A percentile compares a stretch with the other conserved stretches of the same genome.
Conservation (phyloP, 2,329 filamentous ascomycete genomes). For the Colletotrichum endophyticum region DNA sequence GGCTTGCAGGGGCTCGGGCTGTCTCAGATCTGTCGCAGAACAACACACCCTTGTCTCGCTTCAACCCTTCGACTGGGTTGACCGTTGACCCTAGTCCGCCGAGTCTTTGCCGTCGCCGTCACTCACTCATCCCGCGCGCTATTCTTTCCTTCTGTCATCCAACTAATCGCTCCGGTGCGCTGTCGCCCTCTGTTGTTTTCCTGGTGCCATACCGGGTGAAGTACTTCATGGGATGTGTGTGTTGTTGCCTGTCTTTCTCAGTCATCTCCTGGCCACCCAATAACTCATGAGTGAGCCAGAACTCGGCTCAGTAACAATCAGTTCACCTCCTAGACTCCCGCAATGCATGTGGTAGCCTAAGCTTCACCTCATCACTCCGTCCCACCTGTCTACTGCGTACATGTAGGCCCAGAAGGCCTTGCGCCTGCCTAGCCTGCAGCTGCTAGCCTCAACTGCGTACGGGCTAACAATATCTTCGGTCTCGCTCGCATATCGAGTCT, state of each 20-base stretch:
- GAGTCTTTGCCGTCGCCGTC: background rate
- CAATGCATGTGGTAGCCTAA: background rate
- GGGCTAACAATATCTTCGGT: background rate
- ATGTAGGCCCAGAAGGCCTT: background rate
- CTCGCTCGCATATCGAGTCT: background rate
- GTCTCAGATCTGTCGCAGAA: slow-evolving; percentile 53
- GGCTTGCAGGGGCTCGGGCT: slow-evolving; percentile 26
- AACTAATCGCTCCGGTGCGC: background rate
- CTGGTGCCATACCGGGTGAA: background rate
- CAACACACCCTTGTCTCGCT: slow-evolving; percentile 24
- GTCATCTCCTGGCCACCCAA: background rate
- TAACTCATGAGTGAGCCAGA: background rate
- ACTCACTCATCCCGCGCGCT: background rate
- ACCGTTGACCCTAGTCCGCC: slow-evolving; percentile 3
- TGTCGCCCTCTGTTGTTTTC: background rate
- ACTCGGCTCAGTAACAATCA: background rate
- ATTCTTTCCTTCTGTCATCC: background rate
- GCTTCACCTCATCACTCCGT: background rate
- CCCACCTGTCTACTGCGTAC: background rate
- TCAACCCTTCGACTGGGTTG: slow-evolving; percentile 17
- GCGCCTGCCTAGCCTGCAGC: background rate
- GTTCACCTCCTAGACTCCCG: background rate
- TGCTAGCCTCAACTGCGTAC: background rate
- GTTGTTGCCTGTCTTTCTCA: background rate
- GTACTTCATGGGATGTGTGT: background rate